Evolutionary conservation across 306 rosid species (phyloP).

Genomic region (Sicyos edulis): DNA sequence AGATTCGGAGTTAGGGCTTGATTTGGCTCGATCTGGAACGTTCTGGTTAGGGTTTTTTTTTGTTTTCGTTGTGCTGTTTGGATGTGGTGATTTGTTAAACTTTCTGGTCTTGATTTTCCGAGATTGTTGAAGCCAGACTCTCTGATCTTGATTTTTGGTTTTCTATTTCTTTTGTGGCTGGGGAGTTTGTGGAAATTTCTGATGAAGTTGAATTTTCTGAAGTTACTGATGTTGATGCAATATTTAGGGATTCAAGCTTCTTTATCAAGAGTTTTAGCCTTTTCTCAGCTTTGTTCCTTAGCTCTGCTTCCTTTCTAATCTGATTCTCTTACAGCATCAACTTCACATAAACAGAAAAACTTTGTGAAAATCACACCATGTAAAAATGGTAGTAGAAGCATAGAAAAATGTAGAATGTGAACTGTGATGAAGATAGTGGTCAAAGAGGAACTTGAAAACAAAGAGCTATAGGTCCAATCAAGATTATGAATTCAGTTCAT

Average conservation of each 20-base stretch:
- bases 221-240: conserved; percentile 28
- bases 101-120: neutral
- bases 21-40: neutral
- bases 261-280: conserved; percentile 52
- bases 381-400: neutral
- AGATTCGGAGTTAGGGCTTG: conserved; percentile 14
- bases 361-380: neutral
- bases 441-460: too few species aligned
- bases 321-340: conserved; percentile 53
- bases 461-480: too few species aligned
- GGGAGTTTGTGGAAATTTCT: conserved; percentile 27
- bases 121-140: conserved; percentile 19
- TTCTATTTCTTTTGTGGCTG: conserved; percentile 36
- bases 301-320: conserved; percentile 52
- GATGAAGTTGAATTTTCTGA: conserved; percentile 41
- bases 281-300: conserved; percentile 64
- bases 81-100: neutral
- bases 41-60: neutral
- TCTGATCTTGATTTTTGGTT: conserved; percentile 25
- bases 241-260: conserved; percentile 49
- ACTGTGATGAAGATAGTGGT: neutral
- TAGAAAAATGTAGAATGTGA: neutral
- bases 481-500: too few species aligned
- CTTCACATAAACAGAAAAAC: conserved; percentile 28
- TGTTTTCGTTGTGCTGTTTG: neutral